Conservation (phyloP, 805 yeast species). For the Ogataea salicorniae region DNA sequence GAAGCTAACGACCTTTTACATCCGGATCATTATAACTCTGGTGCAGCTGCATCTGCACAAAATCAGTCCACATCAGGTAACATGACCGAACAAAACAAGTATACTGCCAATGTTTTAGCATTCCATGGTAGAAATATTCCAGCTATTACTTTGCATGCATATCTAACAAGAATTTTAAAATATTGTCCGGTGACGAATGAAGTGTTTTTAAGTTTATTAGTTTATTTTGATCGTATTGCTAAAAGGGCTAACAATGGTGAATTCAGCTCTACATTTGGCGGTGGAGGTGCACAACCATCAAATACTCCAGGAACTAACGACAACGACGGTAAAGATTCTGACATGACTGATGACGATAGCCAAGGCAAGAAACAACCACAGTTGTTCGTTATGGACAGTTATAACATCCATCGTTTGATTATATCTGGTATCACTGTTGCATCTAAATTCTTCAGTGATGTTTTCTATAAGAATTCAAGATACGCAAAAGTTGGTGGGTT, state of each 20-base stretch:
- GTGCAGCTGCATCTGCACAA: constrained; percentile 19
- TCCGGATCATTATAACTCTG: constrained; percentile 54
- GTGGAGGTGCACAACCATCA: background rate
- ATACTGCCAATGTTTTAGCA: constrained; percentile 69
- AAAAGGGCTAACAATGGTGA: constrained; percentile 63
- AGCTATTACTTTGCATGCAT: constrained; percentile 87
- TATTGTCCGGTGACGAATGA: constrained; percentile 99
- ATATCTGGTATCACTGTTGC: constrained; percentile 95
- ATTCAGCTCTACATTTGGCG: constrained; percentile 21
- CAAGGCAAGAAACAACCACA: constrained; percentile 36
- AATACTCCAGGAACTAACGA: background rate
- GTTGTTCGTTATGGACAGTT: constrained; percentile 91
- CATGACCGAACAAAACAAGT: constrained; percentile 35
- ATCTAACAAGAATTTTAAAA: constrained; percentile 82
- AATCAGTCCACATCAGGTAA: constrained; percentile 9
- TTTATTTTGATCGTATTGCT: constrained; percentile 91
- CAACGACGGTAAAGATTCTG: constrained; percentile 18
- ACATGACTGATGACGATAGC: constrained; percentile 11
- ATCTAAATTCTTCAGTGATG: constrained; percentile 90
- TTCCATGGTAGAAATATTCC: constrained; percentile 96
- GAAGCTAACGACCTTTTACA: constrained; percentile 85
- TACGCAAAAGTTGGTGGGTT: constrained; percentile 96
- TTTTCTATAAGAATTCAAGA: constrained; percentile 88
- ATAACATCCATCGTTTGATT: constrained; percentile 88
- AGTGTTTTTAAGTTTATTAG: constrained; percentile 83